Conservation (phyloP, 2,329 filamentous ascomycete species). For the Trichophyton mentagrophytes region DNA sequence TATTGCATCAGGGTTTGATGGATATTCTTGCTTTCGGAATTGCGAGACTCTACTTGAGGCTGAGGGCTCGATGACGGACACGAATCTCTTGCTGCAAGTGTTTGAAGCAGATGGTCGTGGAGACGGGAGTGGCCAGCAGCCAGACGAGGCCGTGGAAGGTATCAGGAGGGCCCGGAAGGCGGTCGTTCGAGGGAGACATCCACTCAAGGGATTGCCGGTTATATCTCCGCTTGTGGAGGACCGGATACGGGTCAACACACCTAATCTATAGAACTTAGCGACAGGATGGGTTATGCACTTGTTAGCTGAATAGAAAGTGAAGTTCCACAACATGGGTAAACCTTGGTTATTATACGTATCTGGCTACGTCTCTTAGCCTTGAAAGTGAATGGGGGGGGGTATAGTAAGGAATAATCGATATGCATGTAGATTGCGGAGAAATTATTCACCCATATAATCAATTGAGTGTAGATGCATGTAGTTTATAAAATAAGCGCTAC, state of each 20-base stretch:
- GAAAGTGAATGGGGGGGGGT: background rate
- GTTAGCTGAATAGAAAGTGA: background rate
- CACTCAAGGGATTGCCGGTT: background rate
- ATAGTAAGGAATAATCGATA: background rate
- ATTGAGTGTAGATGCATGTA: background rate
- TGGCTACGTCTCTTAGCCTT: background rate
- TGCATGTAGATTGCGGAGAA: background rate
- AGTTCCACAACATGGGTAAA: too few relatives aligned
- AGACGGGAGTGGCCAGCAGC: background rate
- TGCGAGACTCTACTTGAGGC: background rate
- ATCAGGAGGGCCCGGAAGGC: background rate
- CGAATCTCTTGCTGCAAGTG: background rate
- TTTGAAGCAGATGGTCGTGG: background rate
- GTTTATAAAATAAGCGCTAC: background rate
- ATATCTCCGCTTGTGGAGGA: background rate
- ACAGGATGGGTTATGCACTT: background rate
- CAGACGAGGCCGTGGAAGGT: background rate
- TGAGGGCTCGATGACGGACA: background rate
- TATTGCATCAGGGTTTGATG: background rate
- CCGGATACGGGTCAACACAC: background rate
- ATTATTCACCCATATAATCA: background rate
- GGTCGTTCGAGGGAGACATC: background rate
- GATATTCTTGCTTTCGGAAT: background rate
- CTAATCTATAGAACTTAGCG: background rate
- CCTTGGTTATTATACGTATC: background rate